Evolutionary conservation across 1,284 basidiomycete species (phyloP).

Genomic region (Boletellus sp.): DNA sequence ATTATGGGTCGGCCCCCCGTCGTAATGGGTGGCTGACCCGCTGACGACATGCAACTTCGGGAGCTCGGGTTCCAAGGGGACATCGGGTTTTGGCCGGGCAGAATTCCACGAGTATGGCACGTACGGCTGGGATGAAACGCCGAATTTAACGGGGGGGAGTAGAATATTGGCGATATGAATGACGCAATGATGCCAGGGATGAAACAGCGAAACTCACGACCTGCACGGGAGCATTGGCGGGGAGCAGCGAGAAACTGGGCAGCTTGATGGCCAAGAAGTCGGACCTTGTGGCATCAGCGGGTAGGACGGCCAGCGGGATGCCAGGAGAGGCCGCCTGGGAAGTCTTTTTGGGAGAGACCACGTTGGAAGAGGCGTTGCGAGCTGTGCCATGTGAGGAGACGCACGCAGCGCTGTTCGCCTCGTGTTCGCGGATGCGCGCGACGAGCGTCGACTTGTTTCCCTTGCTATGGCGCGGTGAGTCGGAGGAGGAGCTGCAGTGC

Average conservation of each 20-base stretch:
- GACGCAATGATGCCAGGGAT: background rate
- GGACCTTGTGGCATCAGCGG: constrained; percentile 17
- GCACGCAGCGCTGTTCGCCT: constrained; percentile 29
- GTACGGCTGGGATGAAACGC: constrained; percentile 53
- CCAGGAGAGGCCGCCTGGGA: constrained; percentile 35
- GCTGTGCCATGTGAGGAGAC: constrained; percentile 8
- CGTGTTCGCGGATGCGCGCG: constrained; percentile 50
- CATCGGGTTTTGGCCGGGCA: constrained; percentile 35
- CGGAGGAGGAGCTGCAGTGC: background rate
- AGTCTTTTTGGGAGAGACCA: constrained; percentile 8
- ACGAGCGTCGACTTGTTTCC: constrained; percentile 60
- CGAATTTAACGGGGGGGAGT: background rate
- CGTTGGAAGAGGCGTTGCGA: constrained; percentile 22
- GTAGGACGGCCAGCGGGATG: constrained; percentile 33
- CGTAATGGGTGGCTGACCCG: constrained; percentile 58
- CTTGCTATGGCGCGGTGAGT: constrained; percentile 37
- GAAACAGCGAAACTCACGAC: constrained; percentile 47
- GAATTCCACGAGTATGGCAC: constrained; percentile 74
- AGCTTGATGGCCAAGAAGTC: constrained; percentile 49
- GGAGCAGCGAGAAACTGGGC: constrained; percentile 49
- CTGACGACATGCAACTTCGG: constrained; percentile 76
- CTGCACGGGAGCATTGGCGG: constrained; percentile 46
- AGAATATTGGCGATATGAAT: constrained; percentile 5
- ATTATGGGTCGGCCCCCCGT: constrained; percentile 63
- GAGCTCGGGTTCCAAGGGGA: constrained; percentile 25